Evolutionary conservation across 371 early-diverging fungal species (phyloP).

Genomic region (Rhizopus arrhizus): DNA sequence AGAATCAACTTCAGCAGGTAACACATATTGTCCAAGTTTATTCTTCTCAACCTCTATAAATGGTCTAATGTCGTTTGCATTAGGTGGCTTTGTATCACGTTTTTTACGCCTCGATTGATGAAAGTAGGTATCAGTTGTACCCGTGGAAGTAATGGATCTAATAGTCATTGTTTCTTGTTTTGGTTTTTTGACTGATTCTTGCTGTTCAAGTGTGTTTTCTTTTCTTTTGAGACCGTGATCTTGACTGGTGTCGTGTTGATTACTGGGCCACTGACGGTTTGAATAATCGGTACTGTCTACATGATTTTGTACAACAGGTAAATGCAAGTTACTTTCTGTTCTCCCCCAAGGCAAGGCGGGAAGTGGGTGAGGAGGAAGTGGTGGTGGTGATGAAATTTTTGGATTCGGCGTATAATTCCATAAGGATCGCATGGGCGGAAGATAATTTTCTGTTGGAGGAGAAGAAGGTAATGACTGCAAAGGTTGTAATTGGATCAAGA

Average conservation of each 20-base stretch:
- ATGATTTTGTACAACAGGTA: not conserved
- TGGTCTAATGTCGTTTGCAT: conserved; percentile 40
- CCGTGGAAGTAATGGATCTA: not conserved
- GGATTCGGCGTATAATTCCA: conserved; percentile 7
- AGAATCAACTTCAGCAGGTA: conserved; percentile 81
- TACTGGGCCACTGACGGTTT: conserved; percentile 3
- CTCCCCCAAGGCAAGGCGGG: not conserved
- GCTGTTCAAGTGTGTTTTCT: not conserved
- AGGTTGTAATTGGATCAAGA: conserved; percentile 39
- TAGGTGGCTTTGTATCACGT: conserved; percentile 46
- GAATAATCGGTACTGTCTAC: not conserved
- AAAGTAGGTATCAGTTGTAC: conserved; percentile 35
- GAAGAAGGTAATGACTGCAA: conserved; percentile 9
- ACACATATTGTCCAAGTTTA: conserved; percentile 64
- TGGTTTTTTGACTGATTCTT: not conserved
- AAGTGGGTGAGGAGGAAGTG: not conserved
- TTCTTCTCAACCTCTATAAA: conserved; percentile 59
- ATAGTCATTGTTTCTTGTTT: conserved; percentile 4
- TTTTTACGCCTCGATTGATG: conserved; percentile 45
- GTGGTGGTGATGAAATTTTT: conserved; percentile 3
- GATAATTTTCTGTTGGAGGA: conserved; percentile 1
- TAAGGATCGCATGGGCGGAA: conserved; percentile 27
- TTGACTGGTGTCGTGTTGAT: not conserved
- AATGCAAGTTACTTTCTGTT: not conserved
- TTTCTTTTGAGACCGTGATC: conserved; percentile 6